Base-by-base conservation (phyloP, 192 early-diverging fungal species). In the Coemansia sp. region DNA sequence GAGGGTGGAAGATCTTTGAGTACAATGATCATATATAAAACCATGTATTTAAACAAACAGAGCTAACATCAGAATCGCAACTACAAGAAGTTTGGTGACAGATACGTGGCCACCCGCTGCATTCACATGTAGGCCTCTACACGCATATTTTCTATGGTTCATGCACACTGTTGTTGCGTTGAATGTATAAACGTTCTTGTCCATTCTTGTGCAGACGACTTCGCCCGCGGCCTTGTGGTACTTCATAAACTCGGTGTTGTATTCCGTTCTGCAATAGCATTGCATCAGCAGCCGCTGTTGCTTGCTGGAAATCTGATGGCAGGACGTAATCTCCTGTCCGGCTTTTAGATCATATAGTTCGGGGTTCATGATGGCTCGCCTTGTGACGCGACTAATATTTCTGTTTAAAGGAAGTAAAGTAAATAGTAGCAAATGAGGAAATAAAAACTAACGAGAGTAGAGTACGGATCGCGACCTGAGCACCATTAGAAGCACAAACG, bases 271-370 rank as follows among this genome's bases (percentile, higher is more conserved):
- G 53, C 71, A 74, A 42, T 64, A 74, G 62, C 71, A 74, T 48
- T 74, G 71, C 71, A 74, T 74, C 22, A 74, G 34, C 48, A 74
- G 43, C 40, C 61, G 64, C 58, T 74, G 71, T 38, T 74, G 71
- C 34, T 65, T 45, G 14, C 58, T 48, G 9, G 71, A 35, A 29
- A 74, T 68, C 56, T 74, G 66, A 20, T 33, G 22, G 35, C 71
- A 74, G 22, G 71, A 58, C 10, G 50, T 59, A 17, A 67, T 73
- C 15, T 59, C 71, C 9, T 54, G 17, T 3, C 45, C 45, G n/a
- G 17, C 14, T 48, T 48, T 48, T 19, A 48, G n/a, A 19, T 55
- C 23, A 20, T 55, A 33, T 0, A 29, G 53, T n/a, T 43, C 43
- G 59, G 20, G 22, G 29, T 38, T 46, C 20, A 49, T 34, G 8